Base-by-base conservation (phyloP, 2,329 filamentous ascomycete genomes). In the Lithohypha guttulata region DNA sequence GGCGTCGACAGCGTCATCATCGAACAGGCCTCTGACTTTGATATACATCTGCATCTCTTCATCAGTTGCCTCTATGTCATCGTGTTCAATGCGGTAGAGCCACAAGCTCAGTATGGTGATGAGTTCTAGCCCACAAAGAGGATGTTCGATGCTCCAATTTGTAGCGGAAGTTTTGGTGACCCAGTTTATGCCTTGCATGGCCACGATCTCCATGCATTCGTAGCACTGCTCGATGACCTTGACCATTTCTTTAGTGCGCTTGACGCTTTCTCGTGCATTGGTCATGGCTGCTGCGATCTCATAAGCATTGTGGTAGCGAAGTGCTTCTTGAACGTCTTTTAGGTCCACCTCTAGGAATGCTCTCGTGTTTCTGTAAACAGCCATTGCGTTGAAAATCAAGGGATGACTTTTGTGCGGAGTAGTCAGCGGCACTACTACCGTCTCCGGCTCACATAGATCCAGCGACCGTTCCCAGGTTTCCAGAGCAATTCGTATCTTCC, bases 381-480 rank as follows among this genome's bases (percentile, higher is more conserved):
- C 91, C 77, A 91, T 91, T 41, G 91, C 89, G 59, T 98, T 98
- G 75, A 96, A 96, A 54, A 95, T 86, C 38, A 98, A 70, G 13
- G 91, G 91, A 57, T 96, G 91, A 11, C 87, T 87, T 61, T 93
- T 93, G 64, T 96, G 87, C 33, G 91, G 89, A 19, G 89, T 87
- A 59, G 84, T 93, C 50, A 96, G 73, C 37, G 87, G 85, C 36
- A 95, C 84, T 9, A 85, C 75, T 38, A 89, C 84, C 10, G 77
- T 79, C 63, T 98, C 91, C 2, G 86, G 81, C 65, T 96, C 89
- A 59, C 87, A 95, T 45, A 93, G 73, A 42, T 93, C 85, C 15
- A 96, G 75, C 27, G 89, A 95, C 64, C 84, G 93, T 69, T 96
- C 86, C 91, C 91, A 98, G n/a, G 89, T 95, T 66, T 96, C 89